Base-by-base conservation (phyloP, 169 alveolate genomes). In the Perkinsus olseni region DNA sequence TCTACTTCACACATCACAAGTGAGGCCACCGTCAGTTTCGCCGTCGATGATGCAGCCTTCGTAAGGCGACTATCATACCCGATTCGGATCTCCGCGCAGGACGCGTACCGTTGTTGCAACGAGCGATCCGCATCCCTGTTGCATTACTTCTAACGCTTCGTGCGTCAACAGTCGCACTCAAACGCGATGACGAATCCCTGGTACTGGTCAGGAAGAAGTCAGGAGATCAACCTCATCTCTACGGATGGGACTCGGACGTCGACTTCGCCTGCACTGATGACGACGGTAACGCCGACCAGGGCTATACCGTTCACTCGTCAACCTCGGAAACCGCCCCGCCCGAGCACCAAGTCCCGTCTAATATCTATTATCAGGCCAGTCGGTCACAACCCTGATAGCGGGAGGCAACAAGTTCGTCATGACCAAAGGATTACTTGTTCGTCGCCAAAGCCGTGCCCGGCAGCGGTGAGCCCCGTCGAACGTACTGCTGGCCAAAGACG, bases 371-470 rank as follows among this genome's bases (percentile, higher is more conserved):
- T 62, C 31, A 62, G 82, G 82, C 36, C 82, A 95, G 48, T 95
- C 96, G 91, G 91, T 92, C 48, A 96, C 94, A 92, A 94, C 96
- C 38, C 94, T 97, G 36, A 96, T 98, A 6, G 94, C 93, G 38
- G 98, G 97, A 20, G 99, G 99, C 39, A 98, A 98, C 95, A 97
- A 96, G 93, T 98, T 98, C 93, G 94, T 98, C 74, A 95, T 97
- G 38, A 96, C 99, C 21, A 96, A n/a, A 97, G 90, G 97, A 97
- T 82, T 98, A 97, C 94, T 95, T 98, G 48, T 97, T 98, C 93
- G 99, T 98, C 74, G 99, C 99, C 20, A 95, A 92, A 91, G 97
- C 94, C 92, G 93, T 94, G 45, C 97, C 96, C 93, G 95, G 95
- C 34, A 95, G n/a, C n/a, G n/a, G 94, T 45, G 91, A 96, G 90